phyloP scores from a whole-genome alignment of 1,284 basidiomycete genomes.

The Cryptococcus jaspeensis region DNA sequence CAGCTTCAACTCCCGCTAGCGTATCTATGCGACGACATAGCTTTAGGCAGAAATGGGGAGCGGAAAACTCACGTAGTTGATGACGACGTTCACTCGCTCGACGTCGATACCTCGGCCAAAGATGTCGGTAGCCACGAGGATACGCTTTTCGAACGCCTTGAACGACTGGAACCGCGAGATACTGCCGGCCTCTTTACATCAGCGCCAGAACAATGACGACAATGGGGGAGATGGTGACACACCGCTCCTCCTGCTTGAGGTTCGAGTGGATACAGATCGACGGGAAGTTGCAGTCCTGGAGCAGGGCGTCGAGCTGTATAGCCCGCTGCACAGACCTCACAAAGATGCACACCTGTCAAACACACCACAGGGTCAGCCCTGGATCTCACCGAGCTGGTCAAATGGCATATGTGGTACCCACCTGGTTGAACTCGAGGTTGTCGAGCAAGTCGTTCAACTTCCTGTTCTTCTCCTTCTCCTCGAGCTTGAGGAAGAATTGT shows the following conservation, averaged over 20 bases:
- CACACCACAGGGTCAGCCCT: too few relatives aligned
- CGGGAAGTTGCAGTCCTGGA: constrained; percentile 98
- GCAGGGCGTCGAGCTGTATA: constrained; percentile 91
- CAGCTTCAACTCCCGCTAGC: too few relatives aligned
- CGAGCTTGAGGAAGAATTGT: constrained; percentile 96
- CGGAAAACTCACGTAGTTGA: constrained; percentile 64
- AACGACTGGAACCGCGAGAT: constrained; percentile 98
- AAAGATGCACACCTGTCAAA: constrained; percentile 88
- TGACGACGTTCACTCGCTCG: constrained; percentile 93
- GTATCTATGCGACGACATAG: too few relatives aligned
- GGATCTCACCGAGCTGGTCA: too few relatives aligned
- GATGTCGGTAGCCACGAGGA: constrained; percentile 95
- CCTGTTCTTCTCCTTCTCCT: constrained; percentile 94
- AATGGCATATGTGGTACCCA: constrained; percentile 49
- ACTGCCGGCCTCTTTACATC: constrained; percentile 53
- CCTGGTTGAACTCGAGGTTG: constrained; percentile 98
- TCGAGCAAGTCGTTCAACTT: constrained; percentile 97
- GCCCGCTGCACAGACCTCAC: constrained; percentile 97
- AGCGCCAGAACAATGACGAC: not conserved
- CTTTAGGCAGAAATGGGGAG: too few relatives aligned
- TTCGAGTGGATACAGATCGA: constrained; percentile 97
- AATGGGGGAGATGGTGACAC: constrained; percentile 47
- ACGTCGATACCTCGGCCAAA: constrained; percentile 98
- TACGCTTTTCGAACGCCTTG: constrained; percentile 99
- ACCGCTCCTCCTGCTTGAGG: constrained; percentile 93